These are phyloP conservation scores for Flaveria trinervia DNA, from an alignment of 129 eudicot species.

Conservation along the genomic window DNA sequence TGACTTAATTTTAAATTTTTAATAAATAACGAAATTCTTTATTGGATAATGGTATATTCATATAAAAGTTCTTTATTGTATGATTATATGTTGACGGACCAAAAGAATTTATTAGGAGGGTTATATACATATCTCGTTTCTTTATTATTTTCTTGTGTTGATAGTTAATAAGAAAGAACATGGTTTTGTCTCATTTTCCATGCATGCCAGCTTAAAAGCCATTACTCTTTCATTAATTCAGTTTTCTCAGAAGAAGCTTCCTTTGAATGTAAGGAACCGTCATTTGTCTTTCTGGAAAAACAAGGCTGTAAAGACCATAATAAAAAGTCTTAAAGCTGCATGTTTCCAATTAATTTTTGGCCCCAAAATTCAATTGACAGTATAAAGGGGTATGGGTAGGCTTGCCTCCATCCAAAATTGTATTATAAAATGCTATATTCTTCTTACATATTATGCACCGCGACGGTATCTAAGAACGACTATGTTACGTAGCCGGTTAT, in stretches of 20 bases:
- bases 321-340: slow-evolving; percentile 21
- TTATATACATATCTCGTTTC: not conserved
- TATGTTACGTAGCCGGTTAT: too few relatives aligned
- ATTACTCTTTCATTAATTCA: slow-evolving; percentile 19
- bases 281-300: slow-evolving; percentile 31
- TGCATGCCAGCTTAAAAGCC: slow-evolving; percentile 38
- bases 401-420: not conserved
- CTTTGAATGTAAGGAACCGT: slow-evolving; percentile 29
- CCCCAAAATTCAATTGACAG: not conserved
- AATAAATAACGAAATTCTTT: too few relatives aligned
- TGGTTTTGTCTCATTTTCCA: slow-evolving; percentile 37
- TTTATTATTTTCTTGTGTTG: slow-evolving; percentile 20
- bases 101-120: not conserved
- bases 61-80: too few relatives aligned
- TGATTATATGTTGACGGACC: too few relatives aligned
- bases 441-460: too few relatives aligned
- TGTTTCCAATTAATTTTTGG: slow-evolving; percentile 23
- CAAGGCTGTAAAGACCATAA: slow-evolving; percentile 33
- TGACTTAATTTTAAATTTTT: too few relatives aligned
- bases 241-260: slow-evolving; percentile 22
- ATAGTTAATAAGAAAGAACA: slow-evolving; percentile 28
- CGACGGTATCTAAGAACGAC: too few relatives aligned
- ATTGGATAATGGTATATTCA: too few relatives aligned
- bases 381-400: not conserved
- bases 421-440: not conserved